A percentile compares a stretch with the other conserved stretches of the same genome.
Conservation (phyloP, 352 stramenopile genomes). For the Globisporangium ultimum region DNA sequence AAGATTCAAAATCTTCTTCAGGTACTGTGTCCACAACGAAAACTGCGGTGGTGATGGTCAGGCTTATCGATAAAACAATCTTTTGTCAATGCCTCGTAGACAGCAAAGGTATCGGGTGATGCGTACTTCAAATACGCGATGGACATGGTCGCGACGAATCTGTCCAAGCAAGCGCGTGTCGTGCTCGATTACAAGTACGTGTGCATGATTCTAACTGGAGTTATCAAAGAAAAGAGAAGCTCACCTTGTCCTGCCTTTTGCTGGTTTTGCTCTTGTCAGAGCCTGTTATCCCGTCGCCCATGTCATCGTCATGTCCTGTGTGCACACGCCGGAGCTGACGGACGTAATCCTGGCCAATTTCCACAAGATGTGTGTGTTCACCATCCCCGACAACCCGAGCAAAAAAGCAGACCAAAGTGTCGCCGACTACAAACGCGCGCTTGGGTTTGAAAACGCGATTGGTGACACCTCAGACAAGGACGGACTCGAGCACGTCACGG, state of each 20-base stretch:
- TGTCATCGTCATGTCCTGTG: constrained; percentile 77
- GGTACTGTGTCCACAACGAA: constrained; percentile 16
- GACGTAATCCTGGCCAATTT: constrained; percentile 73
- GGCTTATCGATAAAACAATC: neutral
- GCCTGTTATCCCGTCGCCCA: constrained; percentile 68
- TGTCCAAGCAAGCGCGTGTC: constrained; percentile 64
- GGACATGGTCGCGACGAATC: constrained; percentile 63
- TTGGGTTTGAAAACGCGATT: constrained; percentile 66
- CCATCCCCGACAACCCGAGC: constrained; percentile 53
- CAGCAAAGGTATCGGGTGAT: constrained; percentile 45
- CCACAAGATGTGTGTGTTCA: constrained; percentile 72
- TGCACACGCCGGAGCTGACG: constrained; percentile 64
- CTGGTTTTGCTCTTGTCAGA: constrained; percentile 17
- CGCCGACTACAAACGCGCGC: constrained; percentile 58
- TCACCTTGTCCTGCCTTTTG: constrained; percentile 5
- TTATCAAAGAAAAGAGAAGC: too few relatives aligned
- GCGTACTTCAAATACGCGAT: constrained; percentile 71
- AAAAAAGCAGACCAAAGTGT: constrained; percentile 55
- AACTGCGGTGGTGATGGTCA: neutral
- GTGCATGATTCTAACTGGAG: too few relatives aligned
- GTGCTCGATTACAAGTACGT: constrained; percentile 78
- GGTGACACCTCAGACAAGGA: constrained; percentile 56
- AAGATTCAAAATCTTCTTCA: constrained; percentile 68
- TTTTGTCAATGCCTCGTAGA: constrained; percentile 22
- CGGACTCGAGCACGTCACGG: constrained; percentile 67